These are phyloP conservation scores for Kockiozyma suomiensis DNA, from an alignment of 805 yeast genomes.

Conservation along the genomic window DNA sequence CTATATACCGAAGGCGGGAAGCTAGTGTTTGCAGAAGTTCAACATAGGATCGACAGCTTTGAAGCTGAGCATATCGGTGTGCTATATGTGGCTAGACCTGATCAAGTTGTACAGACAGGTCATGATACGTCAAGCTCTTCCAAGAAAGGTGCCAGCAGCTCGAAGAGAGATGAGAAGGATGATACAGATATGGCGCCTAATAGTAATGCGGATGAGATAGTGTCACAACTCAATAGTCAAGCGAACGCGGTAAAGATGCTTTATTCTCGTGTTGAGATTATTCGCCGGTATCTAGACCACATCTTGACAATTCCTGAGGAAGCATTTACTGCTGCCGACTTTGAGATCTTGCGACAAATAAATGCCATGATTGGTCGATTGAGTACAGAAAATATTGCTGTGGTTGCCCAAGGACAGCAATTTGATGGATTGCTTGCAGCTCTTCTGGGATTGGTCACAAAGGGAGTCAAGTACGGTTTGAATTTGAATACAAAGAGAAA, in stretches of 20 bases:
- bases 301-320: conserved; percentile 25
- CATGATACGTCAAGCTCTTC: neutral
- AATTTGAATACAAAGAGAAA: conserved; percentile 33
- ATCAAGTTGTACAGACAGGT: conserved; percentile 10
- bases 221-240: conserved; percentile 33
- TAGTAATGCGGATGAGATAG: conserved; percentile 21
- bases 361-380: conserved; percentile 31
- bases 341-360: conserved; percentile 34
- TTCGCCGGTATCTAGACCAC: conserved; percentile 33
- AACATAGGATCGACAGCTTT: conserved; percentile 24
- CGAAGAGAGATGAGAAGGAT: neutral
- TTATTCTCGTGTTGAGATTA: conserved; percentile 29
- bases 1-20: conserved; percentile 19
- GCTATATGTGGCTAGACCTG: conserved; percentile 30
- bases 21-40: conserved; percentile 24
- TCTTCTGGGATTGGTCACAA: conserved; percentile 37
- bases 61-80: conserved; percentile 35
- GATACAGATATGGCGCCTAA: neutral
- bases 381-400: conserved; percentile 16
- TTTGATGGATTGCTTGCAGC: conserved; percentile 37
- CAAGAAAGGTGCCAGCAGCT: neutral
- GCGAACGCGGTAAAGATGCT: conserved; percentile 38
- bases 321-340: conserved; percentile 27
- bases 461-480: conserved; percentile 32
- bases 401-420: conserved; percentile 32